Conservation (phyloP, 1,284 basidiomycete genomes). For the Leucoagaricus sp. region DNA sequence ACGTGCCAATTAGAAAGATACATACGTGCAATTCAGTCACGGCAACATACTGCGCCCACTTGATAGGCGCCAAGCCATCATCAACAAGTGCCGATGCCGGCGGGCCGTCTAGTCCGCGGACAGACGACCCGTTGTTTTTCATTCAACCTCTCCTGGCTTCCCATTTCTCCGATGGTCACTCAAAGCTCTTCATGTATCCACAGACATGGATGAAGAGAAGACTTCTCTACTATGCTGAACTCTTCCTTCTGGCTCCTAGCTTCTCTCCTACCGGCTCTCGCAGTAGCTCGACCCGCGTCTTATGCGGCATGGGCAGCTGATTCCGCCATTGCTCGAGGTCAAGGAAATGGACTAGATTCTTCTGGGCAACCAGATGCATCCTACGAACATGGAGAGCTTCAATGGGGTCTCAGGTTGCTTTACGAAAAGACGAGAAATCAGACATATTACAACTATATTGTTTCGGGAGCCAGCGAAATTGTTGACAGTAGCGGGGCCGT, state of each 20-base stretch:
- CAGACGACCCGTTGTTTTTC: too few species aligned
- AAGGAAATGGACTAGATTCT: constrained; percentile 42
- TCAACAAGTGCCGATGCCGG: too few species aligned
- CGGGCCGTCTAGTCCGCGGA: too few species aligned
- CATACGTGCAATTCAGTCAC: too few species aligned
- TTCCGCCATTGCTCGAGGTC: constrained; percentile 41
- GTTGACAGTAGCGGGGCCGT: constrained; percentile 40
- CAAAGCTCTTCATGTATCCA: neutral
- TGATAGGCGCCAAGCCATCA: too few species aligned
- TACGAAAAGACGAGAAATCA: constrained; percentile 41
- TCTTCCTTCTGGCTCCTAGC: neutral
- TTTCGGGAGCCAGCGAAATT: constrained; percentile 37
- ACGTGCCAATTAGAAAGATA: too few species aligned
- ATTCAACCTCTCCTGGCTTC: too few species aligned
- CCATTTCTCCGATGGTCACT: constrained; percentile 10
- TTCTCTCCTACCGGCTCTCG: neutral
- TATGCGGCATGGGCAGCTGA: constrained; percentile 47
- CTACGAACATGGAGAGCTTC: constrained; percentile 46
- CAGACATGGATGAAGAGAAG: neutral
- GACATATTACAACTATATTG: constrained; percentile 44
- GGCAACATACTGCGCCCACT: too few species aligned
- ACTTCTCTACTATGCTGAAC: neutral
- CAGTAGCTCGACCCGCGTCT: constrained; percentile 30
- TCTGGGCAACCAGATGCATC: constrained; percentile 35
- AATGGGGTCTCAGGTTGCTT: constrained; percentile 39